Base-by-base conservation (phyloP, 1,284 basidiomycete genomes). In the Boletus albobrunnescens region DNA sequence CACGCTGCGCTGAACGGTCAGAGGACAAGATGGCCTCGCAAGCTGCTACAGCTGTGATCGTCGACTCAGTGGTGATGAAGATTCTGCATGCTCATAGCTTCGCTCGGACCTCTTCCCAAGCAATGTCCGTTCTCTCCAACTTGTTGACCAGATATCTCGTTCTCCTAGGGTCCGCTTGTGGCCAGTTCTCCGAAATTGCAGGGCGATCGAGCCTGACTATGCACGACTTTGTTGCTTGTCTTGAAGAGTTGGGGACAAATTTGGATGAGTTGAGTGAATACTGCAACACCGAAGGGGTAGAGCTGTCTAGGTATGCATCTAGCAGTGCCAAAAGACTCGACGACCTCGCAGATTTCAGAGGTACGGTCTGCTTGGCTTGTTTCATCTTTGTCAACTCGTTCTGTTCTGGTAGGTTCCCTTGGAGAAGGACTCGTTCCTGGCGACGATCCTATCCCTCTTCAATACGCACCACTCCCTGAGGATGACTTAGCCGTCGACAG, bases 31-130 rank as follows among this genome's bases (percentile, higher is more conserved):
- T 63, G 63, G 38, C 51, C 23, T 64, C 64, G 1, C 63, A 61
- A 37, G 47, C 51, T 12, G 57, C 63, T 3, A 41, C 47, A 4
- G 42, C 54, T 13, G 56, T 42, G 24, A 23, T 87, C 44, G 73
- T 89, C 46, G 85, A 88, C 67, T 74, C 81, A 8, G 78, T 76
- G 0, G 77, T 78, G 1, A 73, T 82, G 56, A 77, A 82, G 49
- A 83, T 84, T 17, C 74, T 90, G 10, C 86, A 90, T 56, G 82
- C 85, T 0, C 78, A 88, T 56, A 75, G 74, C 50, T 90, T 90
- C 67, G 78, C 82, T 39, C 77, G 84, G 36, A 77, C 86, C 0
- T 90, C 87, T 6, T 68, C 78, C 1, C 81, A 84, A 56, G 86
- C 87, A 5, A 73, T 81, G 12, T 67, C 77, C 30, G 75, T 84